Conservation (phyloP, 805 yeast species). For the Saitoella complicata region DNA sequence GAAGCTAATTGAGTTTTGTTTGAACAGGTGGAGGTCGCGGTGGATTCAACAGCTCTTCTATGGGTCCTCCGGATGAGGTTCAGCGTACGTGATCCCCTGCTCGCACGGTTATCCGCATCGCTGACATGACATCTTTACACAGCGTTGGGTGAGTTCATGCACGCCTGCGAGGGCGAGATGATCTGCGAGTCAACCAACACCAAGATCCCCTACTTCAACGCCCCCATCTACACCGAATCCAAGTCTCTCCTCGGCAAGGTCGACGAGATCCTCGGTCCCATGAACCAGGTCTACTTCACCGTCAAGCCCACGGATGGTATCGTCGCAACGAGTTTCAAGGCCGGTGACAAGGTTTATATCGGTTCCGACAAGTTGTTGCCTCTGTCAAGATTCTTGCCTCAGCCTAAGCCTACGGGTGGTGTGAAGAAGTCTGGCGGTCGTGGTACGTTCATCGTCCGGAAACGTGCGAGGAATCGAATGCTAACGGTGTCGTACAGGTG, state of each 20-base stretch:
- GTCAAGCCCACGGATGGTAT: slow-evolving; percentile 94
- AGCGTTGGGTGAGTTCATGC: slow-evolving; percentile 88
- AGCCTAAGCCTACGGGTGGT: slow-evolving; percentile 80
- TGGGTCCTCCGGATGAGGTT: slow-evolving; percentile 4
- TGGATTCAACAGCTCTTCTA: too few species aligned
- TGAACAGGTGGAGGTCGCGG: too few species aligned
- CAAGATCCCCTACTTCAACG: slow-evolving; percentile 94
- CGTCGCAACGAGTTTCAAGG: slow-evolving; percentile 81
- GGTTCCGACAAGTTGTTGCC: slow-evolving; percentile 93
- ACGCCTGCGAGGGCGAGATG: slow-evolving; percentile 91
- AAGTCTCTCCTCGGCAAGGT: slow-evolving; percentile 93
- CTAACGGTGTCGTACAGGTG: slow-evolving; percentile 25
- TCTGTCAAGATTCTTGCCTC: slow-evolving; percentile 87
- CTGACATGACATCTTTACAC: not conserved
- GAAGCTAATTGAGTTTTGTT: too few species aligned
- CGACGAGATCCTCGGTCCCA: slow-evolving; percentile 94
- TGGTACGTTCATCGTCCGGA: slow-evolving; percentile 22
- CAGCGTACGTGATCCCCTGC: not conserved
- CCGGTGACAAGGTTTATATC: slow-evolving; percentile 90
- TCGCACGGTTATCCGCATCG: not conserved
- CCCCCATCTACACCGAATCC: slow-evolving; percentile 93
- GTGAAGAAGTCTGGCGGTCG: slow-evolving; percentile 44
- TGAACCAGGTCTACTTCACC: slow-evolving; percentile 95
- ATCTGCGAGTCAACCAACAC: slow-evolving; percentile 90
- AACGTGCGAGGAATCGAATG: slow-evolving; percentile 22